phyloP scores from a whole-genome alignment of 768 basidiomycete species.

The Boletus pseudo-olivaceus region DNA sequence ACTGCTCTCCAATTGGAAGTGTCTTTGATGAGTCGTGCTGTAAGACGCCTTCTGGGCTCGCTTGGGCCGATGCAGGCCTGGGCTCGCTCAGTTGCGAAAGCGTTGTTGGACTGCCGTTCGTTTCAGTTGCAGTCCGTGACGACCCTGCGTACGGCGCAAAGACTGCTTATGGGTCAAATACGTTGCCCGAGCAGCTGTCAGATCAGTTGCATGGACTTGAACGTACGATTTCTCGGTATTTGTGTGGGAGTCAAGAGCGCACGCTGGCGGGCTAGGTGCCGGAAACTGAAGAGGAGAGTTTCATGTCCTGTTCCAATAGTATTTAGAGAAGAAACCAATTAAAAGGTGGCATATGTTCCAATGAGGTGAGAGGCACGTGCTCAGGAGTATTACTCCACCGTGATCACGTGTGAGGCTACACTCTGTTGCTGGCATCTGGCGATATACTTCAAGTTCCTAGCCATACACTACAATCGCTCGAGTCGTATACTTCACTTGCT shows the following conservation, averaged over 20 bases:
- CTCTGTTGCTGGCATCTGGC: background rate
- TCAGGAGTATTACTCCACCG: background rate
- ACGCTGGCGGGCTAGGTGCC: background rate
- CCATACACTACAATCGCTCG: background rate
- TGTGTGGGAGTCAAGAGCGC: background rate
- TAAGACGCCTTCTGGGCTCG: background rate
- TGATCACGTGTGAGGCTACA: background rate
- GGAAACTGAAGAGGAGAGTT: background rate
- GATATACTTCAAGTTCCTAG: background rate
- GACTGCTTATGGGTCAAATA: background rate
- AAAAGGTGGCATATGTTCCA: too few relatives aligned
- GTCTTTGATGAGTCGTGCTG: background rate
- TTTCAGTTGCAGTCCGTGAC: background rate
- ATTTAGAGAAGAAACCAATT: too few relatives aligned
- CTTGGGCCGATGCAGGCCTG: too few relatives aligned
- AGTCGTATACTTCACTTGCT: background rate
- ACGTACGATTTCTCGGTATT: background rate
- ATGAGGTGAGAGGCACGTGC: too few relatives aligned
- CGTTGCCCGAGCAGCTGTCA: background rate
- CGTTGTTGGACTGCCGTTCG: background rate
- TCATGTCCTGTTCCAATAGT: background rate
- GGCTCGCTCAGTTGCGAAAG: background rate
- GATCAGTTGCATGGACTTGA: background rate
- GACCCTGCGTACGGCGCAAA: background rate
- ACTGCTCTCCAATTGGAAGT: background rate